Conservation (phyloP, 371 early-diverging fungal genomes). For the Mucor piriformis region DNA sequence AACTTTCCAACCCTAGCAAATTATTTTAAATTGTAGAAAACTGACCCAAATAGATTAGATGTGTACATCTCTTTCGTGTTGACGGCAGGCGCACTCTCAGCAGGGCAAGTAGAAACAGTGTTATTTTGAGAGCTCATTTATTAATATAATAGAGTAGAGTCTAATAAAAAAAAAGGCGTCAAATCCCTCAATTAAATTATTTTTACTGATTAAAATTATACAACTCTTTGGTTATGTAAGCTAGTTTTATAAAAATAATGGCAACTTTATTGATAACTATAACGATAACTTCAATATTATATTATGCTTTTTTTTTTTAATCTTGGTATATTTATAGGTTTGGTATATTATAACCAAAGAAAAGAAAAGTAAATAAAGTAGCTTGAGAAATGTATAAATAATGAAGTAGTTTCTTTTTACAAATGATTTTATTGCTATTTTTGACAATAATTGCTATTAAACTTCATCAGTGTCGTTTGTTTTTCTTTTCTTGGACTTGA, state of each 20-base stretch:
- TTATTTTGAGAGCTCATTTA: conserved; percentile 1
- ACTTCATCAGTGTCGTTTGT: not conserved
- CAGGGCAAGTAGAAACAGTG: not conserved
- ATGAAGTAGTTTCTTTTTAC: conserved; percentile 3
- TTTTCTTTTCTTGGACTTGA: conserved; percentile 7
- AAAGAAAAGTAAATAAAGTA: conserved; percentile 1
- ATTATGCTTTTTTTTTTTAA: conserved; percentile 4
- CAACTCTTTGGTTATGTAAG: too few species aligned
- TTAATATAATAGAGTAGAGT: not conserved
- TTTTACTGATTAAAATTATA: not conserved
- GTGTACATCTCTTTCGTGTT: not conserved
- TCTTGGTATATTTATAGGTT: not conserved
- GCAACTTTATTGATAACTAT: not conserved
- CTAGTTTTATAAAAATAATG: conserved; percentile 1
- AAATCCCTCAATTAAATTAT: not conserved
- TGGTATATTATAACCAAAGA: conserved; percentile 2
- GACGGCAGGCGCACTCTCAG: not conserved
- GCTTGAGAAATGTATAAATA: conserved; percentile 1
- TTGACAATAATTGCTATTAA: conserved; percentile 3
- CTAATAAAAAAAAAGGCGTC: not conserved
- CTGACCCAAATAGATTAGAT: not conserved
- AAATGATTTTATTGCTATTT: not conserved
- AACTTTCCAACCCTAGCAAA: not conserved
- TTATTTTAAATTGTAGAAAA: not conserved
- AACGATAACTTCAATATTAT: not conserved